Conservation (phyloP, 2,329 filamentous ascomycete species). For the Pseudocercospora musae region DNA sequence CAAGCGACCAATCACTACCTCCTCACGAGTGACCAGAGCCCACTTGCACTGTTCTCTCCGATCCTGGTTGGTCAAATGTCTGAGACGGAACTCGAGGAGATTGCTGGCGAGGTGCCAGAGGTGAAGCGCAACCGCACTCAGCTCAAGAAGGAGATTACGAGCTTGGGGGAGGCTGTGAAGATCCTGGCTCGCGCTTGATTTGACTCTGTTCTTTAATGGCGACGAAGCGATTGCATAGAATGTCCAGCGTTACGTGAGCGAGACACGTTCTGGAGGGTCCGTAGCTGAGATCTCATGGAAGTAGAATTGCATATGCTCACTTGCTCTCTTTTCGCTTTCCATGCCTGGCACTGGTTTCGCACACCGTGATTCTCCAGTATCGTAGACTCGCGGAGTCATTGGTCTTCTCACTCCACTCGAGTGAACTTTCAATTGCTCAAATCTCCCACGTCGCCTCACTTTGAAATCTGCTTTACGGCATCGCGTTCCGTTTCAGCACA, state of each 20-base stretch:
- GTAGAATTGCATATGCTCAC: neutral
- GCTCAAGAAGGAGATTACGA: slow-evolving; percentile 47
- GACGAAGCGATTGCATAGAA: neutral
- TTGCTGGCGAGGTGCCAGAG: slow-evolving; percentile 57
- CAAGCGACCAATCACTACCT: slow-evolving; percentile 58
- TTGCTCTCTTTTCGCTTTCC: neutral
- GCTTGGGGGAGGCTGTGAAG: slow-evolving; percentile 18
- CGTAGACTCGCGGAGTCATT: neutral
- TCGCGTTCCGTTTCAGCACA: no score
- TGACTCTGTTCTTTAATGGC: no score
- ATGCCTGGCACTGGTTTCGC: neutral
- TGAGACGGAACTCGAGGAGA: slow-evolving; percentile 49
- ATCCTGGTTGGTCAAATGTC: slow-evolving; percentile 50
- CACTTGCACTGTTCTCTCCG: slow-evolving; percentile 53
- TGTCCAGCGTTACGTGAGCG: neutral
- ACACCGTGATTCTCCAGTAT: neutral
- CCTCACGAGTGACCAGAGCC: slow-evolving; percentile 49
- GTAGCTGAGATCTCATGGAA: no score
- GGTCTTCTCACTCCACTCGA: no score
- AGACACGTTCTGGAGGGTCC: neutral
- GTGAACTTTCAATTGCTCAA: no score
- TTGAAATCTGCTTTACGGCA: no score
- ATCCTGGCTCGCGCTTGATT: slow-evolving; percentile 13
- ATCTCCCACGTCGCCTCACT: no score
- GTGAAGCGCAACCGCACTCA: slow-evolving; percentile 43